Base-by-base conservation (phyloP, 2,329 filamentous ascomycete genomes). In the Neoscytalidium dimidiatum region DNA sequence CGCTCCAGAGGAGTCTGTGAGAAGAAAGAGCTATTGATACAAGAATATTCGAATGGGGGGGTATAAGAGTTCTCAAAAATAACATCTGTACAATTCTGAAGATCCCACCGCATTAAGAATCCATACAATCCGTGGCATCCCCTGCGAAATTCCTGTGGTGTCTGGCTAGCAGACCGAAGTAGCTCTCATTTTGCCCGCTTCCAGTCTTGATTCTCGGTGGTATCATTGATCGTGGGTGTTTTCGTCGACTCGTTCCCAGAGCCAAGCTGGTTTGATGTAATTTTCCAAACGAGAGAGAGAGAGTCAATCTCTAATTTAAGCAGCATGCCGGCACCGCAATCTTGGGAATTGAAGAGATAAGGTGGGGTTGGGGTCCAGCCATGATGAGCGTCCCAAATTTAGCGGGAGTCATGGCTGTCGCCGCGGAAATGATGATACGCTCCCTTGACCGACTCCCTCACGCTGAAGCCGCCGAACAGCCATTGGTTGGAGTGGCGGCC, bases 401-500 rank as follows among this genome's bases (percentile, higher is more conserved):
- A 60, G 41, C 46, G 23, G 48, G 53, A 65, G 14, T 65, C 49
- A 26, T 51, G 29, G 35, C 57, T 46, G 21, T 46, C 61, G 49
- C 61, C 61, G 38, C 62, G 62, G 44, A 65, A 44, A 46, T 65
- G 56, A 46, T 65, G 53, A 52, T 65, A 65, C 9, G 63, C 49
- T 21, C 71, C 73, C 60, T 73, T 77, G 21, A 75, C 72, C 9
- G 72, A 71, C 35, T 74, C 75, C n/a, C 73, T 75, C 9, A 77
- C 73, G 17, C 75, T 77, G 65, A 74, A 77, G 44, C 73, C 75
- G 46, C 72, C 72, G 64, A 78, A 78, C 4, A 78, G 68, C 76
- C 76, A 78, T 8, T 73, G 72, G 63, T 78, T 78, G 26, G 75
- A 75, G 66, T 78, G 76, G 7, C 76, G 28, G 17, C 65, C 44